Base-by-base conservation (phyloP, 73 alveolate genomes). In the Tetrahymena borealis region DNA sequence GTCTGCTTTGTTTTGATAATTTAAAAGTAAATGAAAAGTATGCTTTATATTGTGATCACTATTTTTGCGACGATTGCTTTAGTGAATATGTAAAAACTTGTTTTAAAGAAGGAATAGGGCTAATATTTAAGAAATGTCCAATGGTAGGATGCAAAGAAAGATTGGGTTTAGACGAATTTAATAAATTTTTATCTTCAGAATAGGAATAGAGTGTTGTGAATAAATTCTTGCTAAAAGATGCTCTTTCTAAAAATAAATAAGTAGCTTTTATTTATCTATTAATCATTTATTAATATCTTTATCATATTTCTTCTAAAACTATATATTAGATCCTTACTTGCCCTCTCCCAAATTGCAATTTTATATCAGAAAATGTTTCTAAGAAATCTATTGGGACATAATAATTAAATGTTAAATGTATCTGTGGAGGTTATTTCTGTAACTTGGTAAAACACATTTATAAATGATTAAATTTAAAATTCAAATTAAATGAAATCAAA, bases 251-350 rank as follows among this genome's bases (percentile, higher is more conserved):
- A 60, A 60, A 60, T 9, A 60, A 60, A 60, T n/a, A 15, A 60
- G 85, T 60, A 60, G 28, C 3, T n/a, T n/a, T n/a, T n/a, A n/a
- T n/a, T n/a, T n/a, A n/a, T n/a, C n/a, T n/a, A n/a, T n/a, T n/a
- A n/a, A n/a, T n/a, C n/a, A n/a, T n/a, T n/a, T n/a, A n/a, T n/a
- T 2, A 18, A 60, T 18, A 24, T 60, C 11, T 60, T 60, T 60
- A 24, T 18, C 0, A 0, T 60, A n/a, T 60, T 60, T 0, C 28
- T 18, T 24, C 28, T 60, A 1, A 20, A 8, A 13, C 9, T 60
- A 60, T n/a, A n/a, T n/a, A n/a, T n/a, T n/a, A 60, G 85, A 60
- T 60, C n/a, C 85, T 60, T 60, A 60, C 85, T 60, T 60, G 85
- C 10, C 85, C 85, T 20, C 85, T 24, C 9, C 85, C 85, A 15